A percentile compares a stretch with the other conserved stretches of the same genome.
Evolutionary conservation across 345 rosid species (phyloP).

Genomic region (Salix purpurea): DNA sequence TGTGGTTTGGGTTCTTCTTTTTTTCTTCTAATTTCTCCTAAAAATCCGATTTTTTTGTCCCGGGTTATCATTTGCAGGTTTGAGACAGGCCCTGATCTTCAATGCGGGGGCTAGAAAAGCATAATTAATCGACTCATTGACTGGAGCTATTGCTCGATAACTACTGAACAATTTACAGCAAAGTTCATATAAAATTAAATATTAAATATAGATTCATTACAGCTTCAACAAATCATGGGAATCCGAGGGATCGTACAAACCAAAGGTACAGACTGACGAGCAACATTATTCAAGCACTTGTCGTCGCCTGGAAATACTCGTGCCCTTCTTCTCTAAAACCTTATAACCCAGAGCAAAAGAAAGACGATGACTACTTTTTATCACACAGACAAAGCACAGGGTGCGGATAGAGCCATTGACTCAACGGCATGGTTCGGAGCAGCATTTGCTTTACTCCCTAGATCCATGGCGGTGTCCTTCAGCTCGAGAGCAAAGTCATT

Average conservation of each 20-base stretch:
- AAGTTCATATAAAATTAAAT: too few species aligned
- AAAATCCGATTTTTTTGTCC: too few species aligned
- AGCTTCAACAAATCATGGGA: background rate
- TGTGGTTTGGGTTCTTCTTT: too few species aligned
- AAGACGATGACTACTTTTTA: background rate
- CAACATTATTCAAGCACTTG: background rate
- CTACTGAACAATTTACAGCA: too few species aligned
- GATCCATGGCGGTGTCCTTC: conserved; percentile 6
- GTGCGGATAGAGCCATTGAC: conserved; percentile 25
- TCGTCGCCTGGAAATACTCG: background rate
- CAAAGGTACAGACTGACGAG: background rate
- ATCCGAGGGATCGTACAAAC: background rate
- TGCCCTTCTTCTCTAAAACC: background rate
- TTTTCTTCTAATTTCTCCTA: too few species aligned
- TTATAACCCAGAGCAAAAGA: background rate
- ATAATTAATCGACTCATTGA: too few species aligned
- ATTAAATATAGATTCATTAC: background rate
- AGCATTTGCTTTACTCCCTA: conserved; percentile 9
- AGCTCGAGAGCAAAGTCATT: conserved; percentile 33
- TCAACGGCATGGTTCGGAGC: conserved; percentile 24
- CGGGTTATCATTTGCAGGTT: too few species aligned
- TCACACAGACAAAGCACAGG: conserved; percentile 6
- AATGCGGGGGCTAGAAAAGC: too few species aligned
- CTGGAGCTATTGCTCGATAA: too few species aligned
- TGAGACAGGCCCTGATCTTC: too few species aligned